A percentile compares a stretch with the other conserved stretches of the same genome.
These are phyloP conservation scores for Magnaporthiopsis incrustans DNA, from an alignment of 2,329 filamentous ascomycete species.

Conservation along the genomic window DNA sequence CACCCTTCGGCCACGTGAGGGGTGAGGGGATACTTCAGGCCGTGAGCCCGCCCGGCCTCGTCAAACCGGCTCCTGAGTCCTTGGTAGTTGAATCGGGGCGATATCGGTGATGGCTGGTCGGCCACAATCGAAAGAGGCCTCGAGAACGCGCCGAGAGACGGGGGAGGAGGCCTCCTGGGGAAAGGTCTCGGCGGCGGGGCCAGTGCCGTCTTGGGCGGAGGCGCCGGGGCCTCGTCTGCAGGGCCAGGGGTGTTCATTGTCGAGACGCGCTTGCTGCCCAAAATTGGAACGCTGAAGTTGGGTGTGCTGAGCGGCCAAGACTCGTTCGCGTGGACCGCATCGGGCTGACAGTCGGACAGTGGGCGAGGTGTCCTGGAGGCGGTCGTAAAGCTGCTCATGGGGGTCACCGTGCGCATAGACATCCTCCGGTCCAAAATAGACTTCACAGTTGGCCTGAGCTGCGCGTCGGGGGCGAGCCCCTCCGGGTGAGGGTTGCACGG, in stretches of 20 bases:
- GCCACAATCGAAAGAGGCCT: constrained; percentile 46
- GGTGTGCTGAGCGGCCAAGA: constrained; percentile 25
- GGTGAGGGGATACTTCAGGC: constrained; percentile 13
- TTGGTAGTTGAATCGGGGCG: constrained; percentile 10
- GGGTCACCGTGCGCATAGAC: constrained; percentile 40
- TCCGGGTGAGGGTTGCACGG: constrained; percentile 9
- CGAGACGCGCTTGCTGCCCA: constrained; percentile 37
- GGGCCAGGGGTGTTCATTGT: constrained; percentile 21
- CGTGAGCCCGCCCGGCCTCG: constrained; percentile 6
- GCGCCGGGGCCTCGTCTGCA: neutral
- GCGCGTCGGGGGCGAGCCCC: constrained; percentile 22
- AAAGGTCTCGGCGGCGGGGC: constrained; percentile 10
- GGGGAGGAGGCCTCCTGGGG: constrained; percentile 32
- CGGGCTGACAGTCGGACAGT: constrained; percentile 17
- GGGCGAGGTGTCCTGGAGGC: constrained; percentile 17
- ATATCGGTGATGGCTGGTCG: constrained; percentile 42
- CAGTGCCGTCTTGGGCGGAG: constrained; percentile 1
- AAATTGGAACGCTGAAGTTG: constrained; percentile 47
- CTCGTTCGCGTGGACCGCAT: neutral
- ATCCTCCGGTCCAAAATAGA: constrained; percentile 43
- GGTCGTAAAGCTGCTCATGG: constrained; percentile 31
- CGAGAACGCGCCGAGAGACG: constrained; percentile 34
- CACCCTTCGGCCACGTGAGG: constrained; percentile 16
- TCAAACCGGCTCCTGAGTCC: neutral
- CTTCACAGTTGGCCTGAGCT: constrained; percentile 42